Conservation (phyloP, 2,329 filamentous ascomycete species). For the Botryotinia convoluta region DNA sequence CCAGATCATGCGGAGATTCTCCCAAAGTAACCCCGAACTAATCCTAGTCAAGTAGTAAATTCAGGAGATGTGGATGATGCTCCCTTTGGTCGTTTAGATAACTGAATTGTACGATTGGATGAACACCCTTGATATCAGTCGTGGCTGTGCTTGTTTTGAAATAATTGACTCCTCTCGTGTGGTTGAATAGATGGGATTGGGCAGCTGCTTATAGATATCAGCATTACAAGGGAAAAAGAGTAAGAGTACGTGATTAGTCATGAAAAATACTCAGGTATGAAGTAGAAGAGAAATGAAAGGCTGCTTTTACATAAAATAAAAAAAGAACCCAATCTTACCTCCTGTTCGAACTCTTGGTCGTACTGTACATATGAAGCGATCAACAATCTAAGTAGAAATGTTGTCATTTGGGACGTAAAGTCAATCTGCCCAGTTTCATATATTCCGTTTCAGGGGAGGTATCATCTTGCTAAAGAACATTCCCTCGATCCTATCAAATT, state of each 20-base stretch:
- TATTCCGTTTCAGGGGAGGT: background rate
- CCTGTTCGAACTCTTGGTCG: background rate
- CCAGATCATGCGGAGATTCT: conserved; percentile 19
- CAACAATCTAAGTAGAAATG: background rate
- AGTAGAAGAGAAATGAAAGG: background rate
- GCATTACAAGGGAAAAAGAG: background rate
- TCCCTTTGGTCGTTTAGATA: background rate
- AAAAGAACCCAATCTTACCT: background rate
- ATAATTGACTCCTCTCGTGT: conserved; percentile 5
- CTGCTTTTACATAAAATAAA: conserved; percentile 3
- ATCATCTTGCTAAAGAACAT: background rate
- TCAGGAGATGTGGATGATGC: background rate
- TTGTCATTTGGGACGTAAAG: background rate
- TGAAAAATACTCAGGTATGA: background rate
- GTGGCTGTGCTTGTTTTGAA: conserved; percentile 19
- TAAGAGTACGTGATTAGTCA: conserved; percentile 1
- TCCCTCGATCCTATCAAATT: background rate
- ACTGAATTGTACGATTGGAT: background rate
- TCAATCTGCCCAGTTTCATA: background rate
- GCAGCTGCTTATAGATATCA: background rate
- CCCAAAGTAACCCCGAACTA: conserved; percentile 6
- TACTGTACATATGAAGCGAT: background rate
- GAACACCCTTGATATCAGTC: background rate
- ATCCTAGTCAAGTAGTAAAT: conserved; percentile 14
- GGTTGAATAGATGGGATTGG: background rate